Evolutionary conservation across 2,329 filamentous ascomycete genomes (phyloP), one percentile per base, ranked within the genome.

Genomic region (Trichothecium sympodiale): DNA sequence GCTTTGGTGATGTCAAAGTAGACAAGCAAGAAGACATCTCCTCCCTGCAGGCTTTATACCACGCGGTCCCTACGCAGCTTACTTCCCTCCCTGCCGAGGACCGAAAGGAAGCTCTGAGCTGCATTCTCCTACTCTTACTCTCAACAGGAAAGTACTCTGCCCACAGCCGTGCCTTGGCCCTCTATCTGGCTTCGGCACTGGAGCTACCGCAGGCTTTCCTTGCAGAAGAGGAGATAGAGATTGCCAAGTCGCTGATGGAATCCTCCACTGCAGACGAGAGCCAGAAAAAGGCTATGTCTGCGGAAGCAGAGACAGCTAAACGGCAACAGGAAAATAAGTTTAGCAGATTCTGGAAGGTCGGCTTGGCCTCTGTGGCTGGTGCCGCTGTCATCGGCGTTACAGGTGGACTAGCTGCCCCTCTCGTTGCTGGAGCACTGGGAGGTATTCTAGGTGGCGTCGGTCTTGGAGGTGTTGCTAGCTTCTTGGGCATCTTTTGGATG

Each of bases 331-430:
- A 83, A 40, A 83, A 81, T 37, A 76, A 83, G 45, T 61, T 71
- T 8, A 68, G 74, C 15, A 68, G 87, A 8, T 82, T 82, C 54
- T 94, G 85, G 84, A 95, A 94, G 54, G 86, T 95, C 15, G 86
- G 88, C 0, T 66, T 95, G 17, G 89, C 88, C 0, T 84, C 83
- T 8, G 85, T 93, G 0, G 87, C 85, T 1, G 89, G 89, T 9
- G 89, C 89, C 2, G 84, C 83, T 0, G 64, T 94, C 2, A 88
- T 95, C n/a, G 88, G 88, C 5, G 74, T 95, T 4, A 94, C 87
- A 0, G 88, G 88, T 14, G 88, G 88, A 2, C 67, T 94, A n/a
- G 88, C 88, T 1, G 87, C 88, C 1, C 88, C 88, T 0, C 65
- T 94, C 0, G 80, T 94, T 12, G 88, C 88, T 4, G 87, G 86